Percentiles rank a stretch among this genome's conserved stretches.
Evolutionary conservation across 2,329 filamentous ascomycete genomes (phyloP).

Genomic region (Phaeophleospora eucalypticola): DNA sequence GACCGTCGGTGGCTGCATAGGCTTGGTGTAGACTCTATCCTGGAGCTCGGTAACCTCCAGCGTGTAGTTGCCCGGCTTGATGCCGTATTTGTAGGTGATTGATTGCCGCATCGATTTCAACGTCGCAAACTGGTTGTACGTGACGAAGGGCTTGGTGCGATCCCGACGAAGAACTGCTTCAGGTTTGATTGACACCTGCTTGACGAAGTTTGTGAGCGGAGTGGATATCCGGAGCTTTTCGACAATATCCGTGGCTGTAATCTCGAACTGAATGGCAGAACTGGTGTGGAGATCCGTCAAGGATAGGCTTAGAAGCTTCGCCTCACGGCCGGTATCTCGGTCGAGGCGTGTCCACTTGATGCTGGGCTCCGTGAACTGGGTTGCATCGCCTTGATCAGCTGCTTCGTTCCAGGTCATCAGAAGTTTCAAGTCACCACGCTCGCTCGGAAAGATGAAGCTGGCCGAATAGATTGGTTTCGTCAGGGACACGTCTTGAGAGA

Average conservation of each 20-base stretch:
- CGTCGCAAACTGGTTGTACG: constrained; percentile 11
- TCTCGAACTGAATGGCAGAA: constrained; percentile 31
- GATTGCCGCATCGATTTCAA: constrained; percentile 24
- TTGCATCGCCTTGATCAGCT: not conserved
- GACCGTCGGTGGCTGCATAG: constrained; percentile 4
- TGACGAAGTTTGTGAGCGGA: constrained; percentile 16
- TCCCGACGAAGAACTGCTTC: not conserved
- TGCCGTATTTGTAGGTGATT: constrained; percentile 25
- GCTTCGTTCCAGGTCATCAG: constrained; percentile 25
- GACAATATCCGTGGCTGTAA: constrained; percentile 19
- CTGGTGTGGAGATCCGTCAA: constrained; percentile 27
- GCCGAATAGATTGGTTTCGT: constrained; percentile 29
- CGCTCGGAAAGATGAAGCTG: constrained; percentile 27
- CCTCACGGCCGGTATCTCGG: constrained; percentile 16
- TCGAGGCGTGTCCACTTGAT: constrained; percentile 28
- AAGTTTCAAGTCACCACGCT: constrained; percentile 23
- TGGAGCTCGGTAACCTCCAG: constrained; percentile 31
- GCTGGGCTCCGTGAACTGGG: constrained; percentile 4
- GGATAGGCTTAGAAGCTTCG: constrained; percentile 26
- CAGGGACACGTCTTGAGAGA: constrained; percentile 19
- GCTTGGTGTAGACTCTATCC: constrained; percentile 12
- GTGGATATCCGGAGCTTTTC: constrained; percentile 17
- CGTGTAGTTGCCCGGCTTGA: constrained; percentile 27
- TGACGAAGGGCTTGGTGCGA: constrained; percentile 17
- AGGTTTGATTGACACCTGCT: constrained; percentile 18